Conservation (phyloP, 768 basidiomycete genomes). For the Mycena rebaudengoi region DNA sequence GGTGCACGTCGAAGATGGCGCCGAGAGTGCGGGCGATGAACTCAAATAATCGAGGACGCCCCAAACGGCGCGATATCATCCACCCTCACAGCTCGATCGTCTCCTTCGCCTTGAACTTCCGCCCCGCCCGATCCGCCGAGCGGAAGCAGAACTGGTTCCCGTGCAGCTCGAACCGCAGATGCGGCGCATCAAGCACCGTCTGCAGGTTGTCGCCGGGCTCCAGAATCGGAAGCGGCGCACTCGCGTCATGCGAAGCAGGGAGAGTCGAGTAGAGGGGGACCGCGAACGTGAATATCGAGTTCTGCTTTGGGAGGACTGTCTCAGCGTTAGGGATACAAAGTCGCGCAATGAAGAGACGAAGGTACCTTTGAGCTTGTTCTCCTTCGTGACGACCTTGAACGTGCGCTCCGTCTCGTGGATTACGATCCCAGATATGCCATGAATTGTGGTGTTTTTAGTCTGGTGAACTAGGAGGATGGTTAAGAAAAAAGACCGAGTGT, state of each 20-base stretch:
- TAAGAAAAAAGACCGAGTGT: background rate
- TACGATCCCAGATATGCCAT: conserved; percentile 83
- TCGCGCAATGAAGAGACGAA: too few relatives aligned
- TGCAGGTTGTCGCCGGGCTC: conserved; percentile 15
- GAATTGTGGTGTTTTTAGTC: conserved; percentile 79
- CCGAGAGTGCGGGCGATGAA: too few relatives aligned
- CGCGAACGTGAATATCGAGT: conserved; percentile 72
- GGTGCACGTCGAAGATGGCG: too few relatives aligned
- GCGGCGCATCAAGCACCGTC: conserved; percentile 68
- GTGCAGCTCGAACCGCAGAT: conserved; percentile 79
- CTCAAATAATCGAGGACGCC: too few relatives aligned
- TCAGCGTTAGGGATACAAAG: too few relatives aligned
- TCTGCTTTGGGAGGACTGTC: conserved; percentile 83
- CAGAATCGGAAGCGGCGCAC: conserved; percentile 37
- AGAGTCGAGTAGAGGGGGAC: conserved; percentile 76
- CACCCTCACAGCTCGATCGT: conserved; percentile 81
- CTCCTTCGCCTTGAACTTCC: conserved; percentile 89
- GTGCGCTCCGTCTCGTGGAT: conserved; percentile 90
- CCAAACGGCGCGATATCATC: too few relatives aligned
- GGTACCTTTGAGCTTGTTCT: conserved; percentile 76
- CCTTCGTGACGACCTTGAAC: conserved; percentile 81
- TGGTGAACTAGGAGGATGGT: conserved; percentile 64
- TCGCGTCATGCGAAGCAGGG: conserved; percentile 38
- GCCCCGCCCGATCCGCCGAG: conserved; percentile 78
- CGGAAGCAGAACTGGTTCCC: conserved; percentile 89